phyloP scores from a whole-genome alignment of 371 early-diverging fungal genomes.

The Thermomucor indicae-seudaticae region DNA sequence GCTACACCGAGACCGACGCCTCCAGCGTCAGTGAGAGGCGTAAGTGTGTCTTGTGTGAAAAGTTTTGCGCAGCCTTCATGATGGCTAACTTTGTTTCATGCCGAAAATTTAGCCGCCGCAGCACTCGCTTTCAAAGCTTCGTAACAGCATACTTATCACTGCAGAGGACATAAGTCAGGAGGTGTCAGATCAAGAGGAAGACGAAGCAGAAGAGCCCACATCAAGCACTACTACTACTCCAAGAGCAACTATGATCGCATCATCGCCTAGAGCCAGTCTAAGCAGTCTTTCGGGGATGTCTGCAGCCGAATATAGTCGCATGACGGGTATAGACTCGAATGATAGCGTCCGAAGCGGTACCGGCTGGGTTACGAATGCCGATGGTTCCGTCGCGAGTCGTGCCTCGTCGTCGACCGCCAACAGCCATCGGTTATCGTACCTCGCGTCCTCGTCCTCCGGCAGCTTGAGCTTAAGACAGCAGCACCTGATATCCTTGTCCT shows the following conservation, averaged over 20 bases:
- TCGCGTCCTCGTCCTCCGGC: no score
- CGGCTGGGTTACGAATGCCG: background rate
- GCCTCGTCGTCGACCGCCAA: background rate
- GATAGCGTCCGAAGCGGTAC: no score
- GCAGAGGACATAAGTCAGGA: background rate
- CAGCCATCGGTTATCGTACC: background rate
- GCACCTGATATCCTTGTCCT: no score
- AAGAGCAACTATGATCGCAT: no score
- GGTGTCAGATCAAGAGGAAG: background rate
- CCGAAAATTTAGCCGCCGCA: background rate
- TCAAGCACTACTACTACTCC: background rate
- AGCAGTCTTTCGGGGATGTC: no score
- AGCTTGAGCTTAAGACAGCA: no score
- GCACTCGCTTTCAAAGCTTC: background rate
- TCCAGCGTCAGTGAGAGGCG: background rate
- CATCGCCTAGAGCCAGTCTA: no score
- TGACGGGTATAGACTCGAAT: no score
- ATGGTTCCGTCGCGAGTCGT: background rate
- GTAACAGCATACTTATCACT: background rate
- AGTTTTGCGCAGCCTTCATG: background rate
- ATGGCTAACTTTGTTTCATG: background rate
- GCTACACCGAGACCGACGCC: background rate
- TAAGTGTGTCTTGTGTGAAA: no score
- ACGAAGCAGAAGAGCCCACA: background rate
- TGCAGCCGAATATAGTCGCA: no score